Evolutionary conservation across 805 yeast species (phyloP), one percentile per base, ranked within the genome.

Genomic region (Metschnikowia sp.): DNA sequence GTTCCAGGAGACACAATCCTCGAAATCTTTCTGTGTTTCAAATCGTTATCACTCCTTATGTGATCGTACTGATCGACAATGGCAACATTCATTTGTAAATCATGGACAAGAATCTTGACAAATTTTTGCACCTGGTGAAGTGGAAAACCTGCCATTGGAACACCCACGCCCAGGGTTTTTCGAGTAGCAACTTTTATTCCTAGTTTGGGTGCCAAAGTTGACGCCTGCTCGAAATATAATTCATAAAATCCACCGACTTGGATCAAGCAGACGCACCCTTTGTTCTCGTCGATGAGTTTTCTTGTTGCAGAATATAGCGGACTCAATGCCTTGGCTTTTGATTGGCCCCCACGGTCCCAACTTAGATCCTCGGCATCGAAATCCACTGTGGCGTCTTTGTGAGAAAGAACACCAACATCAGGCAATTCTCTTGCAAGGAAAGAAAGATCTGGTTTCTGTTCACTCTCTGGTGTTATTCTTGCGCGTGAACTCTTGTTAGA

Each of bases 141-240:
- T 0, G 99, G 99, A 57, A 94, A 94, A 0, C 99, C 99, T 0
- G 97, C 88, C 86, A 94, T 89, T 0, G 96, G 81, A 0, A 86
- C 76, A 3, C 49, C 42, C 47, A 57, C 57, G 29, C 71, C 71
- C 47, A 69, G 68, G 35, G 79, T 75, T 45, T 69, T 69, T 56
- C 79, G 76, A 33, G 70, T 70, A 0, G 96, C 86, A 2, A 90
- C 74, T 40, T 87, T 83, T 29, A 92, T 64, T 29, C 90, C 90
- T 45, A 94, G 65, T 44, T 79, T 64, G 2, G 86, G 83, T 0
- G 88, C 96, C 60, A 76, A 82, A 38, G 74, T 75, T 9, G 81
- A 79, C 1, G 98, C 98, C 51, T 90, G 96, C 44, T 91, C 91
- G 59, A 87, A 89, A 61, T 94, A 94, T 3, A 92, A 68, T 66